Percentiles rank a stretch among this genome's conserved stretches.
Conservation (phyloP, 2,329 filamentous ascomycete species). For the Pseudopyricularia javanii region DNA sequence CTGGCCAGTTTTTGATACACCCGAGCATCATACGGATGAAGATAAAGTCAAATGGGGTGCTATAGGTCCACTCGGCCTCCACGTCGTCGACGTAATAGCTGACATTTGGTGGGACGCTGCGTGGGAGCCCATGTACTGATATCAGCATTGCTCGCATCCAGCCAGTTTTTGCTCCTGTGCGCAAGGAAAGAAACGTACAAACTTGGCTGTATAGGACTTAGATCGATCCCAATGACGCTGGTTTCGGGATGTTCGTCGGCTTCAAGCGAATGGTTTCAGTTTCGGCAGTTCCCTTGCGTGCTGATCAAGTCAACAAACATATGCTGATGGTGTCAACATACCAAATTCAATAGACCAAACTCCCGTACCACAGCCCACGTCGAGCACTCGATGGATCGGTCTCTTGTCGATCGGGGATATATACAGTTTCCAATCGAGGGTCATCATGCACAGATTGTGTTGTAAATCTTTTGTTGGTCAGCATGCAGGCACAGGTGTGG, state of each 20-base stretch:
- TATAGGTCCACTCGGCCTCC: conserved; percentile 9
- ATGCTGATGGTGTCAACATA: background rate
- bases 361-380: conserved; percentile 3
- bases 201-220: conserved; percentile 10
- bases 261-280: background rate
- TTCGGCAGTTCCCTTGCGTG: background rate
- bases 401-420: background rate
- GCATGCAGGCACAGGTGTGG: background rate
- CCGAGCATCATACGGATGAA: conserved; percentile 8
- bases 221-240: conserved; percentile 8
- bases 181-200: conserved; percentile 1
- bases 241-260: conserved; percentile 4
- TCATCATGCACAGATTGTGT: conserved; percentile 7
- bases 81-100: conserved; percentile 11
- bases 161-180: background rate
- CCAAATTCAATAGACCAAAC: conserved; percentile 4
- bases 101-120: conserved; percentile 9
- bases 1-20: conserved; percentile 9
- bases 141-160: background rate
- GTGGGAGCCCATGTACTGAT: background rate
- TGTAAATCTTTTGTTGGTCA: conserved; percentile 4
- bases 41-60: conserved; percentile 7
- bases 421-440: conserved; percentile 8
- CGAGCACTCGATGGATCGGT: background rate
- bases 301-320: background rate